A percentile compares a stretch with the other conserved stretches of the same genome.
Conservation (phyloP, 164 flowering plant genomes). For the Kalanchoe fedtschenkoi region DNA sequence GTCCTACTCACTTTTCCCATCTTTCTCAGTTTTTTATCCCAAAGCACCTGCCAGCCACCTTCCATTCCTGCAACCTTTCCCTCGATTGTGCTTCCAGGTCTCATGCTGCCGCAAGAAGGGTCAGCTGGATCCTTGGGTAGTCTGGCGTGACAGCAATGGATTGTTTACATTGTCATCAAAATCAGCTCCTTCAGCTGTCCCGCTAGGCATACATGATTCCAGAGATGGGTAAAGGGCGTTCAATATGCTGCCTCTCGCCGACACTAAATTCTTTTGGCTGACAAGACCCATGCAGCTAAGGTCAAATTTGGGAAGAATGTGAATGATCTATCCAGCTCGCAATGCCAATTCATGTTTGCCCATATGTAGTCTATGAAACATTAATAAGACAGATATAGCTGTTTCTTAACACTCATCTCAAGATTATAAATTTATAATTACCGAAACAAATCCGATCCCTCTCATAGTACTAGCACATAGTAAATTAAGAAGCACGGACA, state of each 20-base stretch:
- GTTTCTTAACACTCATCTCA: too few relatives aligned
- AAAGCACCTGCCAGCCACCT: conserved; percentile 61
- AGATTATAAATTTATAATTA: too few relatives aligned
- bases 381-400: too few relatives aligned
- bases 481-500: background rate
- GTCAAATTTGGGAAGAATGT: too few relatives aligned
- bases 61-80: conserved; percentile 36
- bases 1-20: conserved; percentile 39
- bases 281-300: too few relatives aligned
- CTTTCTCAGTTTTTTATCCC: conserved; percentile 40
- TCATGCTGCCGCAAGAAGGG: conserved; percentile 23
- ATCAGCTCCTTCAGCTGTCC: conserved; percentile 18
- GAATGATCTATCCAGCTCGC: too few relatives aligned
- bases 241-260: conserved; percentile 4
- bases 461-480: too few relatives aligned
- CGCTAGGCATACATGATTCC: conserved; percentile 39
- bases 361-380: too few relatives aligned
- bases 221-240: conserved; percentile 28
- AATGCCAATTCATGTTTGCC: too few relatives aligned
- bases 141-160: conserved; percentile 54
- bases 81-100: conserved; percentile 25
- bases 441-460: too few relatives aligned
- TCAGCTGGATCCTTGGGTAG: conserved; percentile 27
- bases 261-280: too few relatives aligned
- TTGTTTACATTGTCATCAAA: conserved; percentile 41